Evolutionary conservation across 1,139 yeast genomes (phyloP).

Genomic region (Protomyces inundatus): DNA sequence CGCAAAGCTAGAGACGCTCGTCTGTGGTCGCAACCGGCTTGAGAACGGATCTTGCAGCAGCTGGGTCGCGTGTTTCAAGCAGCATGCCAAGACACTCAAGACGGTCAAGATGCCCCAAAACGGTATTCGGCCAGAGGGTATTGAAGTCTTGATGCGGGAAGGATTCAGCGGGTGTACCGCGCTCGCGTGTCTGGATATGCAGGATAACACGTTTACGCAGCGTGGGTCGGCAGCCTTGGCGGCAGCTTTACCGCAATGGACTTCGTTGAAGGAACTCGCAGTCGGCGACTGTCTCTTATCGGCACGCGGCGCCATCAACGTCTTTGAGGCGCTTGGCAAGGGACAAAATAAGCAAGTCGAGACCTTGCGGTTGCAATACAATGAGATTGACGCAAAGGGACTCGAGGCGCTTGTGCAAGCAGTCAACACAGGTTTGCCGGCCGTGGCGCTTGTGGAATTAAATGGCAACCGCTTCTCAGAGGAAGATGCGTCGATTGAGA

Average conservation of each 20-base stretch:
- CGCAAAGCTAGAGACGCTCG: slow-evolving; percentile 69
- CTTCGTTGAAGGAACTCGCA: slow-evolving; percentile 63
- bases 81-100: slow-evolving; percentile 60
- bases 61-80: slow-evolving; percentile 63
- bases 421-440: slow-evolving; percentile 53
- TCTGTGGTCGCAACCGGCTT: slow-evolving; percentile 93
- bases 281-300: slow-evolving; percentile 85
- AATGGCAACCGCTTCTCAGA: slow-evolving; percentile 90
- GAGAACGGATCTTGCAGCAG: slow-evolving; percentile 81
- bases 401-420: slow-evolving; percentile 54
- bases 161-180: slow-evolving; percentile 62
- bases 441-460: slow-evolving; percentile 63
- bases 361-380: slow-evolving; percentile 72
- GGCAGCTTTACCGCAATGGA: slow-evolving; percentile 52
- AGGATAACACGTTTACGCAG: slow-evolving; percentile 90
- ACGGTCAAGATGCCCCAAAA: slow-evolving; percentile 83
- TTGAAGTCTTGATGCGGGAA: slow-evolving; percentile 62
- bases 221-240: slow-evolving; percentile 75
- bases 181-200: slow-evolving; percentile 72
- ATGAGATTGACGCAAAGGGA: slow-evolving; percentile 70
- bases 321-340: slow-evolving; percentile 39
- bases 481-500: slow-evolving; percentile 57
- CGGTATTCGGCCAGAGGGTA: slow-evolving; percentile 93
- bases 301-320: slow-evolving; percentile 60
- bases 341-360: slow-evolving; percentile 45